Evolutionary conservation across 108 stramenopile species (phyloP).

Genomic region (Nitzschia sp.): DNA sequence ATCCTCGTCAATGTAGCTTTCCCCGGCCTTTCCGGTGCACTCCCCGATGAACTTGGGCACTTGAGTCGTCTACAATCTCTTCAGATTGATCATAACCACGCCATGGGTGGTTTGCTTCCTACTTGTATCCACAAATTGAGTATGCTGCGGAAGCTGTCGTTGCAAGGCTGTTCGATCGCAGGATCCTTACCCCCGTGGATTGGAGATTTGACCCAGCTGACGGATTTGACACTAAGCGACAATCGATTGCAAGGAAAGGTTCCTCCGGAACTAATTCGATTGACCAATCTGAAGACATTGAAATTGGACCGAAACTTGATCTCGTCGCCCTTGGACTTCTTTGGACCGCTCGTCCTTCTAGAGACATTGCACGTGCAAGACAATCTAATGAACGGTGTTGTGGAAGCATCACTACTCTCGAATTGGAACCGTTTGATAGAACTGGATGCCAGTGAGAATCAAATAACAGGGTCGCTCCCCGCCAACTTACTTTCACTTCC

Average conservation of each 20-base stretch:
- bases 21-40: not conserved
- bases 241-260: constrained; percentile 19
- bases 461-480: constrained; percentile 18
- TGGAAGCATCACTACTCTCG: constrained; percentile 2
- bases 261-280: not conserved
- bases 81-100: constrained; percentile 6
- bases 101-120: constrained; percentile 1
- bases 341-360: constrained; percentile 11
- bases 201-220: constrained; percentile 8
- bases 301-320: constrained; percentile 24
- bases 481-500: not conserved
- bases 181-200: constrained; percentile 22
- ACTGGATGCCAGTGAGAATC: constrained; percentile 27
- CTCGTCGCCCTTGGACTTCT: not conserved
- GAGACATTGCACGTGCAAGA: constrained; percentile 22
- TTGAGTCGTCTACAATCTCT: constrained; percentile 14
- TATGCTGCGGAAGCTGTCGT: not conserved
- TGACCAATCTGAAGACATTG: constrained; percentile 13
- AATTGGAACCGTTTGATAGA: constrained; percentile 16
- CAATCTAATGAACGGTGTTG: constrained; percentile 10
- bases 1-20: constrained; percentile 2
- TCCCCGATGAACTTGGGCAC: constrained; percentile 16
- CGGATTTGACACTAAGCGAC: constrained; percentile 11
- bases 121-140: not conserved
- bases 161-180: constrained; percentile 12